These are phyloP conservation scores for Coffea humblotiana DNA, from an alignment of 305 asterid genomes.

Conservation along the genomic window DNA sequence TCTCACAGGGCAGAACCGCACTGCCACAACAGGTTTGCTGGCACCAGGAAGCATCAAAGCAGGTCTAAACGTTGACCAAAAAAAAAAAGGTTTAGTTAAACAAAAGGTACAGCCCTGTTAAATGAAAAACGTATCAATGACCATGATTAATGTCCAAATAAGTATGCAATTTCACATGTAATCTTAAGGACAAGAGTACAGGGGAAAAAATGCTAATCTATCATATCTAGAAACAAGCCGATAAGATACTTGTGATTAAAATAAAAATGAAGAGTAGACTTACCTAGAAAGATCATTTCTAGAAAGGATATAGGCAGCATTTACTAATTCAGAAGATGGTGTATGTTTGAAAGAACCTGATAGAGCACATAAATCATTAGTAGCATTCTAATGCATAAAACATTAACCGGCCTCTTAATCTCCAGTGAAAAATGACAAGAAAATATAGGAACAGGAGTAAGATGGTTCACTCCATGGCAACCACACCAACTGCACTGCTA, in stretches of 20 bases:
- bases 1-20: conserved; percentile 82
- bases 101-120: neutral
- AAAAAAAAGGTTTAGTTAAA: conserved; percentile 5
- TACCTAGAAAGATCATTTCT: conserved; percentile 95
- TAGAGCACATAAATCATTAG: conserved; percentile 15
- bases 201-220: neutral
- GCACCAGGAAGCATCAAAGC: conserved; percentile 98
- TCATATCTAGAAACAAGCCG: neutral
- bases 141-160: neutral
- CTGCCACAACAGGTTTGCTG: conserved; percentile 88
- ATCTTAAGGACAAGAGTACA: neutral
- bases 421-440: neutral
- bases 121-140: neutral
- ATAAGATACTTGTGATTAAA: neutral
- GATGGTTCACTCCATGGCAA: neutral
- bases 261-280: conserved; percentile 30
- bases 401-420: neutral
- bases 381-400: neutral
- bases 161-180: neutral
- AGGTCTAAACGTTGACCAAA: conserved; percentile 60
- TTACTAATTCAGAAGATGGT: conserved; percentile 60
- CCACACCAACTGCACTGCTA: neutral
- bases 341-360: conserved; percentile 79
- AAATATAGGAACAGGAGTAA: neutral
- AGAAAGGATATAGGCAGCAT: conserved; percentile 81